These are phyloP conservation scores for Scheffersomyces titani DNA, from an alignment of 1,139 yeast species.

Conservation along the genomic window DNA sequence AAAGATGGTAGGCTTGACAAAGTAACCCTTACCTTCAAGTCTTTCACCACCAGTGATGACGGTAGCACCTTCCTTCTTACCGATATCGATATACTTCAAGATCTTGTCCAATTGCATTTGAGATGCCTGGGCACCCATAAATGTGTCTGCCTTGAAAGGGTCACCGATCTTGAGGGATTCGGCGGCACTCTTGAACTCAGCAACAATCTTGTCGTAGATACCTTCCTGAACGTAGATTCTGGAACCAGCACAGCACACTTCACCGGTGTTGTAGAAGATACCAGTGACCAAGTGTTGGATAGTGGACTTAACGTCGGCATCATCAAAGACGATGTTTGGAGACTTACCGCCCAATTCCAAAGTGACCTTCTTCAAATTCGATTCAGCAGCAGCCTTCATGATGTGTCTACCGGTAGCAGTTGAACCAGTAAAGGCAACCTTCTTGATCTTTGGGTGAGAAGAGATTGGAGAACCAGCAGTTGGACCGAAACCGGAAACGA, in stretches of 20 bases:
- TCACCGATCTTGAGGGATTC: constrained; percentile 65
- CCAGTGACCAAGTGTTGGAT: constrained; percentile 61
- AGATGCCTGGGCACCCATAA: constrained; percentile 89
- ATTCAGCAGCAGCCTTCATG: constrained; percentile 33
- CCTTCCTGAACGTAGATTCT: constrained; percentile 78
- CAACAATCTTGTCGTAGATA: constrained; percentile 66
- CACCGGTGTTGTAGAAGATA: constrained; percentile 82
- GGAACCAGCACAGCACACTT: constrained; percentile 87
- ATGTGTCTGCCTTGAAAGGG: constrained; percentile 70
- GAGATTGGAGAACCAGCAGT: constrained; percentile 34
- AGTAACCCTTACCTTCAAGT: constrained; percentile 68
- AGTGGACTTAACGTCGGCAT: constrained; percentile 39
- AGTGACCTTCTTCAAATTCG: constrained; percentile 34
- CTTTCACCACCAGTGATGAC: constrained; percentile 79
- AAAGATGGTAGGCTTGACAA: constrained; percentile 77
- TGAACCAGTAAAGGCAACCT: constrained; percentile 40
- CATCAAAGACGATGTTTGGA: constrained; percentile 32
- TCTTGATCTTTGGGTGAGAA: constrained; percentile 30
- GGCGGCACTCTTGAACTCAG: constrained; percentile 59
- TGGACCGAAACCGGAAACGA: constrained; percentile 33
- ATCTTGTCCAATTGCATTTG: constrained; percentile 74
- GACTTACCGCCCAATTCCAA: constrained; percentile 40
- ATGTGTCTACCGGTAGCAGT: constrained; percentile 35
- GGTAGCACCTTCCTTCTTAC: constrained; percentile 74
- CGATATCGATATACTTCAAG: constrained; percentile 68